phyloP scores from a whole-genome alignment of 2,329 filamentous ascomycete genomes.

The Colletotrichum magnum region DNA sequence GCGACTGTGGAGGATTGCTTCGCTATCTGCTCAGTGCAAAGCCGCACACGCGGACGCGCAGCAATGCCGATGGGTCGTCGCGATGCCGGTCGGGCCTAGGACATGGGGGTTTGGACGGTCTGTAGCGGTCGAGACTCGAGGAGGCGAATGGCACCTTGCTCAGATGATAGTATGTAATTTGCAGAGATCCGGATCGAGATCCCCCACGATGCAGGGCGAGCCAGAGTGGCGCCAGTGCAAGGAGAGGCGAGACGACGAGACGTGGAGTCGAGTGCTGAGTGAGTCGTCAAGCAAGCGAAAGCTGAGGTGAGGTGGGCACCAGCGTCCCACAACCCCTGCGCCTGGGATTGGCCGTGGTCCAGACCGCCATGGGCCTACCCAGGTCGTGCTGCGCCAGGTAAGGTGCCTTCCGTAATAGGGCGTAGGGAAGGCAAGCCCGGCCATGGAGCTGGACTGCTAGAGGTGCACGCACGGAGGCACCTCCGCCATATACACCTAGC shows the following conservation, averaged over 20 bases:
- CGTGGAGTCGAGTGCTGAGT: neutral
- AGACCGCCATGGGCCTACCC: constrained; percentile 20
- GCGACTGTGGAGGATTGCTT: too few species aligned
- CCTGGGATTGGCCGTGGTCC: constrained; percentile 10
- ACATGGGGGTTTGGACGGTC: neutral
- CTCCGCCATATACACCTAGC: neutral
- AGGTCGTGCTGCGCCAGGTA: constrained; percentile 6
- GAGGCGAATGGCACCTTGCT: constrained; percentile 12
- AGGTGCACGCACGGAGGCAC: neutral
- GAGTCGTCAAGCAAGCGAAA: neutral
- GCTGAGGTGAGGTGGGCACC: constrained; percentile 8
- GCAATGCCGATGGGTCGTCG: constrained; percentile 5
- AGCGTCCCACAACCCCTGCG: constrained; percentile 5
- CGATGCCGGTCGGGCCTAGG: neutral
- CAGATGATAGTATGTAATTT: constrained; percentile 20
- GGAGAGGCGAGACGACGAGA: constrained; percentile 22
- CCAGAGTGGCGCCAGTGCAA: constrained; percentile 25
- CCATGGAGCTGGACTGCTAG: too few species aligned
- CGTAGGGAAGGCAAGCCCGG: too few species aligned
- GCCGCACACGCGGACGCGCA: neutral
- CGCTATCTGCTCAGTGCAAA: too few species aligned
- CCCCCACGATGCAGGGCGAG: constrained; percentile 34
- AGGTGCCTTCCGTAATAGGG: too few species aligned
- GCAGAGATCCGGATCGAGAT: constrained; percentile 32
- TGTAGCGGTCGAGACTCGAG: constrained; percentile 5